phyloP scores from a whole-genome alignment of 805 yeast genomes.

The Teunomyces funiuensis region DNA sequence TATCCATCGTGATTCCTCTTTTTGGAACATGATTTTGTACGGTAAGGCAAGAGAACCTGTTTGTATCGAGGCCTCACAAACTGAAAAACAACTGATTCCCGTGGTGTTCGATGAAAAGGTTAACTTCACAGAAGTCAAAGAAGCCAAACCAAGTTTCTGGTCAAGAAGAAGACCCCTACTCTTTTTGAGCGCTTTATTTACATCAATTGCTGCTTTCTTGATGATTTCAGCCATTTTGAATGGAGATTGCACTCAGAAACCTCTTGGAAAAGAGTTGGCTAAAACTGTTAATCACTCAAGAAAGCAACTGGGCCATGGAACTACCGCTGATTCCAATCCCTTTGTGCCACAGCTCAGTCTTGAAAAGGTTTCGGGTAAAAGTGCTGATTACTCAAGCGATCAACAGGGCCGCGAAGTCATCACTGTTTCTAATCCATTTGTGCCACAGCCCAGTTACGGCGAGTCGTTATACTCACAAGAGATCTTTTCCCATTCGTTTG shows the following conservation, averaged over 20 bases:
- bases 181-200: not conserved
- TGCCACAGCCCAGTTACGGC: conserved; percentile 16
- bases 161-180: not conserved
- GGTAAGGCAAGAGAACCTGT: not conserved
- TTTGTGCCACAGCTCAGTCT: conserved; percentile 11
- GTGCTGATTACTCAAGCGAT: not conserved
- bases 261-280: not conserved
- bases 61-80: not conserved
- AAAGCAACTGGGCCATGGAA: conserved; percentile 7
- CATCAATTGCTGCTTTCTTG: not conserved
- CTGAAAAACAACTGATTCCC: not conserved
- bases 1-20: conserved; percentile 10
- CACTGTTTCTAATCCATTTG: conserved; percentile 17
- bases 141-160: not conserved
- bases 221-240: not conserved
- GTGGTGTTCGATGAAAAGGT: not conserved
- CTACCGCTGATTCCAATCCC: conserved; percentile 18
- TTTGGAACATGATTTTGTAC: not conserved
- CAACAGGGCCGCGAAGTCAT: conserved; percentile 13
- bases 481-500: conserved; percentile 51
- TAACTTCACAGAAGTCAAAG: not conserved
- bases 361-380: not conserved
- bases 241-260: not conserved
- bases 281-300: not conserved
- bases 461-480: conserved; percentile 40